Evolutionary conservation across 495 filamentous ascomycete species (phyloP).

Genomic region (Aspergillus steynii): DNA sequence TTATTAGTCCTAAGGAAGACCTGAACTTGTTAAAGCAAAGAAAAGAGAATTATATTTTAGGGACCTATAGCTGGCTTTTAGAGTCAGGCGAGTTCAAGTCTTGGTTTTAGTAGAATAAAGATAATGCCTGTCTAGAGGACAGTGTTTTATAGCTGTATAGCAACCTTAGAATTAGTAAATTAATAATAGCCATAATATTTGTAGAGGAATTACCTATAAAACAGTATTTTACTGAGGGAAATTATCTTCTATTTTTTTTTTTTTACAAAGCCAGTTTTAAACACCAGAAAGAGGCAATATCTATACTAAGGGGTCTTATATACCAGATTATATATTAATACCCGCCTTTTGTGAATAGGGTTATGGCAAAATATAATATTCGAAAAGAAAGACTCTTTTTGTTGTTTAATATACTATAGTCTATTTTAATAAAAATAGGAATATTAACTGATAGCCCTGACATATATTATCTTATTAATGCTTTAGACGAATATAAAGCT

Average conservation of each 20-base stretch:
- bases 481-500: neutral
- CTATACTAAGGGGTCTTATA: conserved; percentile 27
- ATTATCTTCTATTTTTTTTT: conserved; percentile 22
- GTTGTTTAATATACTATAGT: neutral
- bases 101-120: conserved; percentile 19
- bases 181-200: neutral
- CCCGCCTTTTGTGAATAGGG: conserved; percentile 20
- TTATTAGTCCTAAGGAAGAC: neutral
- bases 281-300: conserved; percentile 16
- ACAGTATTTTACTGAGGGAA: conserved; percentile 7
- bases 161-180: neutral
- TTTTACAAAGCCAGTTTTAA: conserved; percentile 27
- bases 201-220: conserved; percentile 10
- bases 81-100: conserved; percentile 17
- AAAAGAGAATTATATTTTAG: neutral
- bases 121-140: conserved; percentile 3
- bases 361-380: conserved; percentile 25
- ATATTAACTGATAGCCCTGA: neutral
- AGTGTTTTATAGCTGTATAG: neutral
- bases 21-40: neutral
- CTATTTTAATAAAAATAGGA: neutral
- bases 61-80: conserved; percentile 29
- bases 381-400: neutral
- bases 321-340: conserved; percentile 25
- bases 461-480: neutral